These are phyloP conservation scores for Solanum corneliomulleri DNA, from an alignment of 257 asterid genomes.

Conservation along the genomic window DNA sequence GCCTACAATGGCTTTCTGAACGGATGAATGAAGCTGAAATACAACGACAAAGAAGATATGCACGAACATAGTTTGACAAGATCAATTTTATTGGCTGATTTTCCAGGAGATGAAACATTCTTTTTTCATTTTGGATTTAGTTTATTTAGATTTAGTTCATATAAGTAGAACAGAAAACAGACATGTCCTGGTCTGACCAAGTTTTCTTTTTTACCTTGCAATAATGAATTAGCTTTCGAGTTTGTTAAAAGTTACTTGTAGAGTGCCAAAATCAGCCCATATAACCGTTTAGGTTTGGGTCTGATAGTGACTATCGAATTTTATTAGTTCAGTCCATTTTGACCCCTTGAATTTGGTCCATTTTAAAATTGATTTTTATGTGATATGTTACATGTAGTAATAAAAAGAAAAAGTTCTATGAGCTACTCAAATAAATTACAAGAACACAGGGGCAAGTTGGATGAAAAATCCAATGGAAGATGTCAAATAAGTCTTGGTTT, in stretches of 20 bases:
- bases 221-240: neutral
- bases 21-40: slow-evolving; percentile 69
- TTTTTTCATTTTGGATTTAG: neutral
- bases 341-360: neutral
- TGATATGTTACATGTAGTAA: neutral
- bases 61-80: slow-evolving; percentile 11
- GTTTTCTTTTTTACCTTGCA: neutral
- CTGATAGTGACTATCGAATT: neutral
- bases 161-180: neutral
- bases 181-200: neutral
- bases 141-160: neutral
- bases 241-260: neutral
- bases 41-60: slow-evolving; percentile 32
- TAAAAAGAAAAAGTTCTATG: neutral
- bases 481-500: too few species aligned
- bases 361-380: neutral
- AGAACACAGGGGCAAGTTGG: neutral
- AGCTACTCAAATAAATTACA: neutral
- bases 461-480: too few species aligned
- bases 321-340: neutral
- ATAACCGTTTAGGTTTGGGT: neutral
- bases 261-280: neutral
- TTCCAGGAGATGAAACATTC: neutral
- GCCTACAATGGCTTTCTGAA: slow-evolving; percentile 67
- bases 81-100: neutral